Conservation (phyloP, 2,329 filamentous ascomycete species). For the Sclerotiophoma versabilis region DNA sequence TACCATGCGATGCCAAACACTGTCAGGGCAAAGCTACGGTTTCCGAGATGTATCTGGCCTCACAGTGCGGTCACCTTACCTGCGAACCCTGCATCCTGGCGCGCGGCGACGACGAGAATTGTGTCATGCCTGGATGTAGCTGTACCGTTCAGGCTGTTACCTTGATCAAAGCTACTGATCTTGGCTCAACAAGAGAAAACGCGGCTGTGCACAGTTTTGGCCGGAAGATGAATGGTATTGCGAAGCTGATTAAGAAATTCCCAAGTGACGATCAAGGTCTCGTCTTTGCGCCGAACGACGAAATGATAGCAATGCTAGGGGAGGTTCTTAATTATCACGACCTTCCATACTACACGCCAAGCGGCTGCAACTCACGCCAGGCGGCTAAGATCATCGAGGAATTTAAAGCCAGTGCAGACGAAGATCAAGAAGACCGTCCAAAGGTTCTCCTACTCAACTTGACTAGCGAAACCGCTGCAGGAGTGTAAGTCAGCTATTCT, state of each 20-base stretch:
- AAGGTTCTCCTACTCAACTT: slow-evolving; percentile 66
- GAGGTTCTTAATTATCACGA: slow-evolving; percentile 23
- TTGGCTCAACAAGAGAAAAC: slow-evolving; percentile 25
- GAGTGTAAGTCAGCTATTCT: slow-evolving; percentile 56
- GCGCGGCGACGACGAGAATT: slow-evolving; percentile 32
- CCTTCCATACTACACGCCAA: slow-evolving; percentile 26
- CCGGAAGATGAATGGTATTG: slow-evolving; percentile 35
- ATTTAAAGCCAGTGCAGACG: slow-evolving; percentile 33
- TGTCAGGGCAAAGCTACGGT: slow-evolving; percentile 20
- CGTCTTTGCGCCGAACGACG: slow-evolving; percentile 35
- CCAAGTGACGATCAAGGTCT: slow-evolving; percentile 47
- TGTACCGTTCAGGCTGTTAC: slow-evolving; percentile 22
- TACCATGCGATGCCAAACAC: slow-evolving; percentile 24
- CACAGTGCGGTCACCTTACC: slow-evolving; percentile 38
- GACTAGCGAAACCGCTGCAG: slow-evolving; percentile 64
- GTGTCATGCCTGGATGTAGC: slow-evolving; percentile 31
- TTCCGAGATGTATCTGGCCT: slow-evolving; percentile 25
- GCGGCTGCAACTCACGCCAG: slow-evolving; percentile 13
- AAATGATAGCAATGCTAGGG: slow-evolving; percentile 26
- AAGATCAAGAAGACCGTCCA: slow-evolving; percentile 30
- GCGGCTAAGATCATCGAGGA: slow-evolving; percentile 34
- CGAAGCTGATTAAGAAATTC: slow-evolving; percentile 48
- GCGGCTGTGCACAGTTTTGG: slow-evolving; percentile 38
- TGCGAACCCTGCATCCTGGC: slow-evolving; percentile 31
- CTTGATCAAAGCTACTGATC: slow-evolving; percentile 31